Evolutionary conservation across 306 rosid species (phyloP).

Genomic region (Ormosia emarginata): DNA sequence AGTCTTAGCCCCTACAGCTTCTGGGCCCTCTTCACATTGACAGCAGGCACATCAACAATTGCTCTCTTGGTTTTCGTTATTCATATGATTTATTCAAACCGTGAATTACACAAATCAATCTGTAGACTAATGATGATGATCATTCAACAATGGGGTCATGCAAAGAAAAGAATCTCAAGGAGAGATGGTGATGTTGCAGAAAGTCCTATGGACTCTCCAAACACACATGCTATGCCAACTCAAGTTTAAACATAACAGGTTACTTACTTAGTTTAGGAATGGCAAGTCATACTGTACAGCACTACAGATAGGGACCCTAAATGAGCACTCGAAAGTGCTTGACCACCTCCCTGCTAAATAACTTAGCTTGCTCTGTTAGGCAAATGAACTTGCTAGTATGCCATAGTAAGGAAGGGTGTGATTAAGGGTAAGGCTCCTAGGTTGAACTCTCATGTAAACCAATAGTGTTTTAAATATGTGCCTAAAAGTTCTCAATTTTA

Average conservation of each 20-base stretch:
- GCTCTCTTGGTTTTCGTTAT: conserved; percentile 32
- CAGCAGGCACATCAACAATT: conserved; percentile 43
- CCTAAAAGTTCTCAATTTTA: not conserved
- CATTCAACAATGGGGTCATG: conserved; percentile 22
- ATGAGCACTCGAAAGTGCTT: not conserved
- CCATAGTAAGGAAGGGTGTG: not conserved
- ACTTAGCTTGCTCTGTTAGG: not conserved
- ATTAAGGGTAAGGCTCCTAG: not conserved
- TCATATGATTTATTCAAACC: not conserved
- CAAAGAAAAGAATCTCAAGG: conserved; percentile 22
- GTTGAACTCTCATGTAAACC: not conserved
- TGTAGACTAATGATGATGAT: conserved; percentile 18
- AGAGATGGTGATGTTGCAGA: conserved; percentile 17
- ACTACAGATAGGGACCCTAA: not conserved
- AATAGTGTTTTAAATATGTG: not conserved
- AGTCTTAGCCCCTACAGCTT: conserved; percentile 45
- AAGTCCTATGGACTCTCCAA: not conserved
- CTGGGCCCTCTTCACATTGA: conserved; percentile 31
- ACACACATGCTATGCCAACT: not conserved
- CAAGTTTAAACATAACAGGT: not conserved
- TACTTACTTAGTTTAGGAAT: not conserved
- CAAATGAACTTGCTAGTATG: not conserved
- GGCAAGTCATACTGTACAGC: not conserved
- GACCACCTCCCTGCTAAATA: not conserved
- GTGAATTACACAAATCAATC: not conserved